Percentiles rank a stretch among this genome's conserved stretches.
Conservation (phyloP, 768 basidiomycete genomes). For the Clathrus columnatus region DNA sequence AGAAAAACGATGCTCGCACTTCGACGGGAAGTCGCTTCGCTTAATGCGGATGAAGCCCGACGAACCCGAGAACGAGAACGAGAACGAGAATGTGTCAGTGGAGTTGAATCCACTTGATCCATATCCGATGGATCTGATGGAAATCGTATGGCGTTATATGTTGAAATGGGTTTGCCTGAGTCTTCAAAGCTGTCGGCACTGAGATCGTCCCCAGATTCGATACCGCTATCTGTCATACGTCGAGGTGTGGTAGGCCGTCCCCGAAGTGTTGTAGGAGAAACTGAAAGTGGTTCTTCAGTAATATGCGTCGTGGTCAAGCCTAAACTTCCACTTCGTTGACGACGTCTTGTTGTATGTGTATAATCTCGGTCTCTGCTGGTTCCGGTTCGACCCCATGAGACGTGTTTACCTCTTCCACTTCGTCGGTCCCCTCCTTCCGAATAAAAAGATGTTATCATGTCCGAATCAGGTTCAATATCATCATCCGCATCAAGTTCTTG, state of each 20-base stretch:
- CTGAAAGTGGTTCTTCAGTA: background rate
- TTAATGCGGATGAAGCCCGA: constrained; percentile 27
- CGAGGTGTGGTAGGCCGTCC: background rate
- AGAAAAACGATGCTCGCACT: constrained; percentile 78
- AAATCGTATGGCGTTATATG: no score
- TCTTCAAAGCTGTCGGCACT: background rate
- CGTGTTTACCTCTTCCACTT: constrained; percentile 39
- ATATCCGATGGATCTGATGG: background rate
- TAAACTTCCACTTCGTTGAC: background rate
- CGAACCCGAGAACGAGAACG: constrained; percentile 11
- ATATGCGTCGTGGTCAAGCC: background rate
- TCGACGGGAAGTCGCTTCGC: constrained; percentile 35
- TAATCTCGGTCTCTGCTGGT: background rate
- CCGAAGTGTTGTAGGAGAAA: background rate
- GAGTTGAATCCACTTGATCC: background rate
- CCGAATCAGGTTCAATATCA: constrained; percentile 30
- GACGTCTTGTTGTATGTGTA: background rate
- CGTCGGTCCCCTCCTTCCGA: constrained; percentile 50
- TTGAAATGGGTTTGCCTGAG: background rate
- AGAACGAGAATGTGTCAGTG: background rate
- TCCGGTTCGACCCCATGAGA: constrained; percentile 63
- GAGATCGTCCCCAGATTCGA: background rate
- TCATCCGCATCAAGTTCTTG: constrained; percentile 29
- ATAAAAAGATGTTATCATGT: constrained; percentile 67
- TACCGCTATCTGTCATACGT: background rate